Base-by-base conservation (phyloP, 1,139 yeast genomes). In the Candida sanyaensis region DNA sequence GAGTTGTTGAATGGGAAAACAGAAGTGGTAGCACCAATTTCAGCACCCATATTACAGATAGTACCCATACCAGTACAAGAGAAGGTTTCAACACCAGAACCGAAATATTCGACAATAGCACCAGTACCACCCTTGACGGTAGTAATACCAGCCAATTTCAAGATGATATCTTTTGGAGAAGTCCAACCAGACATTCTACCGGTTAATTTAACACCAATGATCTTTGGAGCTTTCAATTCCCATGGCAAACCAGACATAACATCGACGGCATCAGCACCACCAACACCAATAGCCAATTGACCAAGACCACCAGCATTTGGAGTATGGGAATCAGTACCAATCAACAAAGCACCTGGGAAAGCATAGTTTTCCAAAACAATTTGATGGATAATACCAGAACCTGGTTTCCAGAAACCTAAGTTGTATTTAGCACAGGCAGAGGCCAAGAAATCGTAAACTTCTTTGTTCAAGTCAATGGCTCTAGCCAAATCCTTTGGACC, bases 11-110 rank as follows among this genome's bases (percentile, higher is more conserved):
- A 91, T 48, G 99, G 99, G 89, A 93, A 93, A 47, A 91, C 80
- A 9, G 97, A 91, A 37, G 99, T 93, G 30, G 99, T 93, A 33
- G 98, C 98, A 65, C 99, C 99, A 52, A 93, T 89, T 72, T 93
- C 99, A 47, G 99, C 99, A 64, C 99, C 99, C 99, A 93, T 93
- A 71, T 93, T 93, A 79, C 98, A 92, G 62, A 93, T 92, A 50
- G 99, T 93, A 46, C 96, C 99, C 99, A 93, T 93, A 73, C 99
- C 99, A 17, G 99, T 93, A 73, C 97, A 90, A 30, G 96, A 86
- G 54, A 93, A 78, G 33, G 85, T 71, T 55, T 83, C 71, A 23
- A 92, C 97, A 69, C 99, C 99, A 50, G 86, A 91, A 53, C 99
- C 99, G 60, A 89, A 90, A 73, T 93, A 93, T 71, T 93, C 99